phyloP scores from a whole-genome alignment of 306 rosid species.

The Herpetospermum pedunculosum region DNA sequence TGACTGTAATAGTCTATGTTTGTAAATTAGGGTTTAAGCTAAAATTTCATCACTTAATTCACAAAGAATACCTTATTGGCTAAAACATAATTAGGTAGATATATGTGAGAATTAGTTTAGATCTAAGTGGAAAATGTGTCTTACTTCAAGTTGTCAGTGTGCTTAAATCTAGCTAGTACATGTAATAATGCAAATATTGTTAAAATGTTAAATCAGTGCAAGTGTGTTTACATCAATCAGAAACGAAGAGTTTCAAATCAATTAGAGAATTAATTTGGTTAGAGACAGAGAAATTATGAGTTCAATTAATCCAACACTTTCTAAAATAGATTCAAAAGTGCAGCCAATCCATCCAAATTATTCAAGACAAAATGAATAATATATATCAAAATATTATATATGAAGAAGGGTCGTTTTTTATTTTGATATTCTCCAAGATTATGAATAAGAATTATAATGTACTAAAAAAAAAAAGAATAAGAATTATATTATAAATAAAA shows the following conservation, averaged over 20 bases:
- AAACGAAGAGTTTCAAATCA: background rate
- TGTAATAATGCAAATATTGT: background rate
- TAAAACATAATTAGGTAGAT: background rate
- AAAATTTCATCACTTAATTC: no score
- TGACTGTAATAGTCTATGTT: no score
- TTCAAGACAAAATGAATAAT: background rate
- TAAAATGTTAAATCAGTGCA: background rate
- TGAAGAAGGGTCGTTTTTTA: background rate
- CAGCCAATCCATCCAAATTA: background rate
- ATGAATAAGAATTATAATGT: background rate
- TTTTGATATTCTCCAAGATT: background rate
- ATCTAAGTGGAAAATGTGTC: background rate
- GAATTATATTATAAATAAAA: no score
- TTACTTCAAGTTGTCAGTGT: background rate
- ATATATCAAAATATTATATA: background rate
- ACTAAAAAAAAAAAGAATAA: no score
- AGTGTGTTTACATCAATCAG: background rate
- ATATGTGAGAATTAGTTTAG: background rate
- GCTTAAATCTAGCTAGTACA: background rate
- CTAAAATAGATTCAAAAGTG: background rate
- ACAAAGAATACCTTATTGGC: background rate
- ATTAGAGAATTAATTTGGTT: background rate
- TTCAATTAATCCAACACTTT: background rate
- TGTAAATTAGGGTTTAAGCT: no score
- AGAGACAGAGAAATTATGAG: background rate